Percentiles rank a stretch among this genome's conserved stretches.
phyloP scores from a whole-genome alignment of 306 rosid species.

The Prunus padus region DNA sequence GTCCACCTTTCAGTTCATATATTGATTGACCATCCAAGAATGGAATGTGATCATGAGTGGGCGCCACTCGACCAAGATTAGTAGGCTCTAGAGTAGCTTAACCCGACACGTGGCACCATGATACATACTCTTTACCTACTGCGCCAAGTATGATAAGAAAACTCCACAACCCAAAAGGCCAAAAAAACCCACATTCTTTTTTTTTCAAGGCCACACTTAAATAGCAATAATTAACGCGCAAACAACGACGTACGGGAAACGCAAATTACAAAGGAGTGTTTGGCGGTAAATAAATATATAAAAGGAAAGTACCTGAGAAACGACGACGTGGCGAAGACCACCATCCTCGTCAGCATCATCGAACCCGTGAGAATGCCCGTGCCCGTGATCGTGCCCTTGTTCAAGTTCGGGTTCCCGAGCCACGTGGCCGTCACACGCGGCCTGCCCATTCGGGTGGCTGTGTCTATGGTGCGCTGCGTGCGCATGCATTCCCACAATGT shows the following conservation, averaged over 20 bases:
- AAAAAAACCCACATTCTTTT: background rate
- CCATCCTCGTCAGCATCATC: conserved; percentile 42
- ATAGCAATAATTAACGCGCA: conserved; percentile 5
- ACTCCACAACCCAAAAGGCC: background rate
- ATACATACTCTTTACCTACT: background rate
- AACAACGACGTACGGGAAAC: background rate
- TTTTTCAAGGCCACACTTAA: background rate
- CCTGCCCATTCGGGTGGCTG: conserved; percentile 64
- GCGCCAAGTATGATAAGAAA: background rate
- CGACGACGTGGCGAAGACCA: conserved; percentile 77
- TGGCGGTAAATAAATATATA: background rate
- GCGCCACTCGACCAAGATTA: background rate
- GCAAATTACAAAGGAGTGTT: too few relatives aligned
- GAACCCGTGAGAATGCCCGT: conserved; percentile 42
- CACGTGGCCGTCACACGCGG: conserved; percentile 52
- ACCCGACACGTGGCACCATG: background rate
- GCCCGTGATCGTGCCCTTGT: conserved; percentile 25
- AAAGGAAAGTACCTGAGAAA: conserved; percentile 65
- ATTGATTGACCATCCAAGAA: background rate
- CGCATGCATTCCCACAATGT: conserved; percentile 95
- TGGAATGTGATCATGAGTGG: background rate
- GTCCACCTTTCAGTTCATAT: background rate
- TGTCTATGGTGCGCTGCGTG: conserved; percentile 90
- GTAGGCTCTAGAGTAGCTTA: background rate
- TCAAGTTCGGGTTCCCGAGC: conserved; percentile 18